Conservation (phyloP, 1,139 yeast species). For the Sugiyamaella novakii region DNA sequence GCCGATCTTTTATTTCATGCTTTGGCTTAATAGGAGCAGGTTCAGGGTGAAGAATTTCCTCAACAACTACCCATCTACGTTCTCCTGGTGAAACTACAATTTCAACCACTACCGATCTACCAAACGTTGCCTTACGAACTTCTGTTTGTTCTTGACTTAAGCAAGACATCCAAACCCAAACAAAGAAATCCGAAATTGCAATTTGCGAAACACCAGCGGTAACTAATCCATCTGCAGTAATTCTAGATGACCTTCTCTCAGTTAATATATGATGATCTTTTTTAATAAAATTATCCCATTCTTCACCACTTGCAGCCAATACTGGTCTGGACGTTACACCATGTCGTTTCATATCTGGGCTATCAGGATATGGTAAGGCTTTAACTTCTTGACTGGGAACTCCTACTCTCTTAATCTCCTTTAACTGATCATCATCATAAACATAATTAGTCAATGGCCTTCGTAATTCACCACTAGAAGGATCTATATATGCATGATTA, state of each 20-base stretch:
- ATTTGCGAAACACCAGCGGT: conserved; percentile 64
- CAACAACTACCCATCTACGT: conserved; percentile 80
- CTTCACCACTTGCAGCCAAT: conserved; percentile 15
- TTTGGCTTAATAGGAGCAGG: conserved; percentile 33
- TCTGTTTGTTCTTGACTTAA: conserved; percentile 74
- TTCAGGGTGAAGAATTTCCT: conserved; percentile 50
- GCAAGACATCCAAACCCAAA: conserved; percentile 89
- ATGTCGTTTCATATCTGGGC: conserved; percentile 11
- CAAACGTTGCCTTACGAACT: conserved; percentile 67
- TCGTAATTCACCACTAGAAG: conserved; percentile 36
- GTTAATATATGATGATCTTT: conserved; percentile 20
- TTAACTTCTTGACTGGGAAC: conserved; percentile 35
- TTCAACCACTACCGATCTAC: conserved; percentile 75
- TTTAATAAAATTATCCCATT: conserved; percentile 26
- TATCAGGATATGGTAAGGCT: conserved; percentile 36
- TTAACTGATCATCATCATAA: conserved; percentile 35
- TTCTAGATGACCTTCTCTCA: conserved; percentile 8
- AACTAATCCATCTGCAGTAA: conserved; percentile 32
- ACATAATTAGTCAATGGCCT: conserved; percentile 39
- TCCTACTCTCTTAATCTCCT: conserved; percentile 29
- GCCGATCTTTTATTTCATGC: conserved; percentile 22
- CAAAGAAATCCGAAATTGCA: conserved; percentile 80
- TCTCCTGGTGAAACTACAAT: conserved; percentile 47
- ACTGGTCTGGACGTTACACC: conserved; percentile 19
- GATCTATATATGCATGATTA: conserved; percentile 41